phyloP scores from a whole-genome alignment of 768 basidiomycete species.

The Lenzites betulinus region DNA sequence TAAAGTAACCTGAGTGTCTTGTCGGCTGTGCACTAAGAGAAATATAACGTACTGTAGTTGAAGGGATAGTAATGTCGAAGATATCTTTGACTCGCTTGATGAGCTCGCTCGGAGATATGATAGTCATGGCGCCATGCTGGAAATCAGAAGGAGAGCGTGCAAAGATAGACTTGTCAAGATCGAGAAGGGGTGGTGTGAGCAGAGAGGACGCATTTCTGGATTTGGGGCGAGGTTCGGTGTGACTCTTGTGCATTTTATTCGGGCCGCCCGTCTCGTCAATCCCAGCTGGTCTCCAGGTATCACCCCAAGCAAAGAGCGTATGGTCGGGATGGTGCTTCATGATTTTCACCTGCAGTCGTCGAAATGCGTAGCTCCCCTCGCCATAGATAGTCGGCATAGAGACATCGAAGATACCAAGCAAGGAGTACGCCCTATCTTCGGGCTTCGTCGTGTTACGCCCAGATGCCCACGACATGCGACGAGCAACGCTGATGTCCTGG shows the following conservation, averaged over 20 bases:
- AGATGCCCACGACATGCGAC: constrained; percentile 15
- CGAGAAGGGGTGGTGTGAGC: too few species aligned
- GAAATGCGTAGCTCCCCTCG: constrained; percentile 2
- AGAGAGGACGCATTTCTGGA: too few species aligned
- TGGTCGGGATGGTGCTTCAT: constrained; percentile 3
- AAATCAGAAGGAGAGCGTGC: background rate
- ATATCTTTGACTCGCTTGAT: background rate
- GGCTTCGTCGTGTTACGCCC: background rate
- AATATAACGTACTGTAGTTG: too few species aligned
- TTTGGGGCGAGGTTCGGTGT: too few species aligned
- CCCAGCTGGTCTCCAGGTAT: background rate
- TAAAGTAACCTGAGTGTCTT: too few species aligned
- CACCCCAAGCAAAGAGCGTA: constrained; percentile 6
- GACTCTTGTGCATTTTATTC: too few species aligned
- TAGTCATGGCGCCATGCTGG: background rate
- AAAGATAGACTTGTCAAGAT: background rate
- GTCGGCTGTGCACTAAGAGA: too few species aligned
- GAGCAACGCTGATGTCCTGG: background rate
- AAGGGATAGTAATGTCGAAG: background rate
- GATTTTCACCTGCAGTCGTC: constrained; percentile 10
- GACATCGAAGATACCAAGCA: constrained; percentile 10
- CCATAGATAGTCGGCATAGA: constrained; percentile 7
- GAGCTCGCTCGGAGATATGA: background rate
- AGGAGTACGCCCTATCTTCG: constrained; percentile 14
- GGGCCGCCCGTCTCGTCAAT: too few species aligned